Base-by-base conservation (phyloP, 495 filamentous ascomycete species). In the Lepidopterella palustris region DNA sequence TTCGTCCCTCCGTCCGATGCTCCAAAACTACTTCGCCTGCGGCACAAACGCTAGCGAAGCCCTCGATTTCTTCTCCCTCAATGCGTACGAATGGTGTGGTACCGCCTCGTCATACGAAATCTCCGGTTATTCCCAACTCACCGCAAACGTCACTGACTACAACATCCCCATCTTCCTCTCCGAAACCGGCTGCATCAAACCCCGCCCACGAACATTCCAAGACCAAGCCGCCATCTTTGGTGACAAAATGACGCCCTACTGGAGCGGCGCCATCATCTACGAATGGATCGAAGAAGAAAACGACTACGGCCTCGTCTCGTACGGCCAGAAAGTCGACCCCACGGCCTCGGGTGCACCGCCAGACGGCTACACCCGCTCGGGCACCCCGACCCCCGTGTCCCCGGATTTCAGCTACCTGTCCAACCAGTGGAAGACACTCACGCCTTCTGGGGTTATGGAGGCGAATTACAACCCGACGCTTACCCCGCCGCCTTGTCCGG, bases 271-370 rank as follows among this genome's bases (percentile, higher is more conserved):
- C 29, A 90, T 95, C 57, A 77, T 92, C 62, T 95, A 95, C 72
- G 89, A 96, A 71, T 96, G 90, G 90, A 87, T 96, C 57, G 73
- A 91, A 68, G 90, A 95, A 71, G 76, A 80, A 47, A 96, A 95
- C 71, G 73, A 89, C 66, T 96, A 95, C 69, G 90, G 90, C 54
- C 76, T 96, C 32, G 83, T 96, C 69, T 85, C 79, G 42, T 96
- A 96, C 69, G 90, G 87, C 9, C 76, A 78, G 3, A 69, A 67
- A 45, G 75, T 78, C 42, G 76, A 76, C 48, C 67, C 76, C 6
- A 77, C 78, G 0, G 78, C 77, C 6, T 70, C 74, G 27, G 78
- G 80, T 23, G 66, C 69, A 50, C 73, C 86, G 35, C 75, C 79
- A 23, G 87, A 82, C 59, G 89, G 89, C 10, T 91, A 78, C 73